phyloP scores from a whole-genome alignment of 768 basidiomycete genomes.

The Termitomyces sp. region DNA sequence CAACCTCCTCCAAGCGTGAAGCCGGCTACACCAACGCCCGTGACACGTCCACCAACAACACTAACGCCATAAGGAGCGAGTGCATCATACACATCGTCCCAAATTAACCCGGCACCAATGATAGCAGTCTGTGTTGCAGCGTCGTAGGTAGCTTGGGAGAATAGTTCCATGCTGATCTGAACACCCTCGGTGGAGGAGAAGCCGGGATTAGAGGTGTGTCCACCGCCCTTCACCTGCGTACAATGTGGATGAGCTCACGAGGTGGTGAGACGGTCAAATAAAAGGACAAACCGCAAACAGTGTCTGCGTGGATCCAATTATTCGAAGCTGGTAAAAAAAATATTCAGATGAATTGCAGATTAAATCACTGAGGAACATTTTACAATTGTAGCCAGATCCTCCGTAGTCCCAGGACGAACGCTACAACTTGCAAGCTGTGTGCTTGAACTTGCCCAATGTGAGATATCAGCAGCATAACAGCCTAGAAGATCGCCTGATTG shows the following conservation, averaged over 20 bases:
- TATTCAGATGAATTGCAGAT: neutral
- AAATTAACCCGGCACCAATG: slow-evolving; percentile 45
- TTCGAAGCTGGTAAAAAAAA: slow-evolving; percentile 31
- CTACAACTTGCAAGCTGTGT: slow-evolving; percentile 40
- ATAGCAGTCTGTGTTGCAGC: slow-evolving; percentile 29
- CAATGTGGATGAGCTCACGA: neutral
- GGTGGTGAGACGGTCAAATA: neutral
- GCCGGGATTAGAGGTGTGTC: slow-evolving; percentile 47
- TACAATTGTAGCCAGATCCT: slow-evolving; percentile 48
- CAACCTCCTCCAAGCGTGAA: slow-evolving; percentile 53
- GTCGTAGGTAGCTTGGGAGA: slow-evolving; percentile 40
- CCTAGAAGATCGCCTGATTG: slow-evolving; percentile 12
- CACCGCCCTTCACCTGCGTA: slow-evolving; percentile 55
- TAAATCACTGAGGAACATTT: slow-evolving; percentile 4
- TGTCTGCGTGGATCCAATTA: slow-evolving; percentile 36
- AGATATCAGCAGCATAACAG: slow-evolving; percentile 35
- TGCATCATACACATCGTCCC: slow-evolving; percentile 59
- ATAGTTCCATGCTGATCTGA: slow-evolving; percentile 49
- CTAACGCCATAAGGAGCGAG: slow-evolving; percentile 43
- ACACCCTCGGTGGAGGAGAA: slow-evolving; percentile 59
- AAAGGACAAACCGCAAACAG: slow-evolving; percentile 46
- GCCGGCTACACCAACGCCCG: slow-evolving; percentile 55
- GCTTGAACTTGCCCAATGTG: slow-evolving; percentile 50
- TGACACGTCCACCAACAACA: slow-evolving; percentile 54
- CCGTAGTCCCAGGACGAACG: slow-evolving; percentile 50